Evolutionary conservation across 768 basidiomycete species (phyloP).

Genomic region (Hericium coralloides): DNA sequence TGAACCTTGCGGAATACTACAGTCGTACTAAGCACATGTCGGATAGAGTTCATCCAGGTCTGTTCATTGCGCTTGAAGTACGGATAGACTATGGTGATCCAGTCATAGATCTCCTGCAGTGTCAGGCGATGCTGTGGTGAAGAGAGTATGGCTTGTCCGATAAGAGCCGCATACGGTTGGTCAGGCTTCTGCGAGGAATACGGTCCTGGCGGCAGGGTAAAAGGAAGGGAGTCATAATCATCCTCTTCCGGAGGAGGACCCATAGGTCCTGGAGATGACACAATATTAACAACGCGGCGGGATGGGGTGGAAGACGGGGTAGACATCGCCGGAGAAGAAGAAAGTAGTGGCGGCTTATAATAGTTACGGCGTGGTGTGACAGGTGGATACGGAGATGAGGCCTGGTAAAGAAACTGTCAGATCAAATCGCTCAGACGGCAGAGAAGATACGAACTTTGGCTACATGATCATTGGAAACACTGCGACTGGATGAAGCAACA

Average conservation of each 20-base stretch:
- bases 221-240: slow-evolving; percentile 61
- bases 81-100: slow-evolving; percentile 90
- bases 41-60: slow-evolving; percentile 97
- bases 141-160: slow-evolving; percentile 89
- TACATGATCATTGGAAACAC: slow-evolving; percentile 14
- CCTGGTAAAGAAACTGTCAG: slow-evolving; percentile 17
- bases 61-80: slow-evolving; percentile 88
- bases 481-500: slow-evolving; percentile 11
- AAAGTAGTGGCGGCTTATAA: slow-evolving; percentile 40
- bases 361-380: slow-evolving; percentile 42
- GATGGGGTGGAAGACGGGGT: slow-evolving; percentile 61
- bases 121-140: slow-evolving; percentile 79
- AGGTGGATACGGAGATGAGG: slow-evolving; percentile 26
- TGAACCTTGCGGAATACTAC: slow-evolving; percentile 83
- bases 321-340: slow-evolving; percentile 50
- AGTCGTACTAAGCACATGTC: slow-evolving; percentile 93
- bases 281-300: slow-evolving; percentile 56
- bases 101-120: slow-evolving; percentile 93
- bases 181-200: slow-evolving; percentile 76
- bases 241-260: slow-evolving; percentile 53
- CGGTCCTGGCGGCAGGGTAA: slow-evolving; percentile 75
- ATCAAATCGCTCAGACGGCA: slow-evolving; percentile 20
- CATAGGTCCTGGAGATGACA: slow-evolving; percentile 81
- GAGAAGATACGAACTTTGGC: slow-evolving; percentile 23
- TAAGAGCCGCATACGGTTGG: slow-evolving; percentile 88